Percentiles rank a stretch among this genome's conserved stretches.
These are phyloP conservation scores for Camellia japonica DNA, from an alignment of 148 eudicot genomes.

Conservation along the genomic window DNA sequence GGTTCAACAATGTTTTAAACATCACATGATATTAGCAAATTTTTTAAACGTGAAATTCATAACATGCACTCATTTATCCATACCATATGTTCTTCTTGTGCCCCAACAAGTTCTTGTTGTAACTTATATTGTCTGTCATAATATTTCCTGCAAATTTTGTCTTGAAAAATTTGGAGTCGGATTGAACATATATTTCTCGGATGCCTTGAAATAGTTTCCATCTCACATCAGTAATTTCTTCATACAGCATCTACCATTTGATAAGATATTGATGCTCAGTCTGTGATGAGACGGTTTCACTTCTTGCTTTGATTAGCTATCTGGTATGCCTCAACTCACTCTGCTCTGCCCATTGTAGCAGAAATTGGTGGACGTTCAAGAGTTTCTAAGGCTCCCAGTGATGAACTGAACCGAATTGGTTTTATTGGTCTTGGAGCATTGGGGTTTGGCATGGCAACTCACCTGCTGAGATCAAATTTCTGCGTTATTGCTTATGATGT, in stretches of 20 bases:
- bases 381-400: constrained; percentile 60
- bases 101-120: neutral
- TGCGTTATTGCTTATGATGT: too few relatives aligned
- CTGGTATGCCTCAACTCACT: too few relatives aligned
- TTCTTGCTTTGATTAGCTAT: too few relatives aligned
- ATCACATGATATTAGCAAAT: too few relatives aligned
- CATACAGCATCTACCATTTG: neutral
- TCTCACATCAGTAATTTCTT: neutral
- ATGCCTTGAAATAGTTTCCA: neutral
- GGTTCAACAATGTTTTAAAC: neutral
- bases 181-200: neutral
- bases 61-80: too few relatives aligned
- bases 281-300: too few relatives aligned
- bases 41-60: too few relatives aligned
- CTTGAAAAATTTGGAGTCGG: neutral
- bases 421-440: too few relatives aligned
- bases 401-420: constrained; percentile 30
- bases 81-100: too few relatives aligned
- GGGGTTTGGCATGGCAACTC: too few relatives aligned
- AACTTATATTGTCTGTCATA: neutral
- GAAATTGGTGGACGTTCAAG: constrained; percentile 65
- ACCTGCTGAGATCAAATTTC: too few relatives aligned
- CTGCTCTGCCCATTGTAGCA: constrained; percentile 20
- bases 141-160: neutral
- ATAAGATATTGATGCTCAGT: neutral